Percentiles rank a stretch among this genome's conserved stretches.
These are phyloP conservation scores for Corniculantispora saksenae DNA, from an alignment of 2,329 filamentous ascomycete genomes.

Conservation along the genomic window DNA sequence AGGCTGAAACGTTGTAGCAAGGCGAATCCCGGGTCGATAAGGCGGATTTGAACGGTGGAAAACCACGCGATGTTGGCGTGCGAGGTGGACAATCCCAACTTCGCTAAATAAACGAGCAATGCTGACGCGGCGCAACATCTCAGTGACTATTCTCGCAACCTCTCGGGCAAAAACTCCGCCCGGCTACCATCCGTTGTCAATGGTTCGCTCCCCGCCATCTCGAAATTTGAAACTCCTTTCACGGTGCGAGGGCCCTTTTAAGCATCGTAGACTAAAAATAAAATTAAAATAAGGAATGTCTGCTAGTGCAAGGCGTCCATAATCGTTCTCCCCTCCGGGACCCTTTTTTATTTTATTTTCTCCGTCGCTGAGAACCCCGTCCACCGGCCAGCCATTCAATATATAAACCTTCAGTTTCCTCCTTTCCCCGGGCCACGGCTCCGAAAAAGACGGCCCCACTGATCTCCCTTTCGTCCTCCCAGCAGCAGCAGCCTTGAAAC, in stretches of 20 bases:
- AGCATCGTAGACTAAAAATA: background rate
- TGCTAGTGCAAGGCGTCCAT: background rate
- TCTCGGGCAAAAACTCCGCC: background rate
- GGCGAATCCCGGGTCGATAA: background rate
- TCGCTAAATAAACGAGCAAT: too few relatives aligned
- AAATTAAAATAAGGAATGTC: background rate
- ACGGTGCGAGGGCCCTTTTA: background rate
- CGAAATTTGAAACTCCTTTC: background rate
- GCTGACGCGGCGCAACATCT: background rate
- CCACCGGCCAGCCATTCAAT: background rate
- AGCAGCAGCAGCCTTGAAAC: background rate
- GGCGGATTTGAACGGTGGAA: background rate
- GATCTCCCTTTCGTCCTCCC: background rate
- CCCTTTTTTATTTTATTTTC: background rate
- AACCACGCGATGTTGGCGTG: too few relatives aligned
- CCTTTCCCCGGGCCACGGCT: background rate
- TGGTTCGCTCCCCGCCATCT: background rate
- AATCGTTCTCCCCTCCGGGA: background rate
- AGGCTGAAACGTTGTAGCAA: background rate
- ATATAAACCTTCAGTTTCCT: background rate
- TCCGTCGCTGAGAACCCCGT: too few relatives aligned
- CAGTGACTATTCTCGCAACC: background rate
- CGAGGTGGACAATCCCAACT: too few relatives aligned
- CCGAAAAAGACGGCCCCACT: conserved; percentile 12
- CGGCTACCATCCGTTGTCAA: background rate